Percentiles rank a stretch among this genome's conserved stretches.
phyloP scores from a whole-genome alignment of 495 filamentous ascomycete species.

The Rhizodiscina lignyota region DNA sequence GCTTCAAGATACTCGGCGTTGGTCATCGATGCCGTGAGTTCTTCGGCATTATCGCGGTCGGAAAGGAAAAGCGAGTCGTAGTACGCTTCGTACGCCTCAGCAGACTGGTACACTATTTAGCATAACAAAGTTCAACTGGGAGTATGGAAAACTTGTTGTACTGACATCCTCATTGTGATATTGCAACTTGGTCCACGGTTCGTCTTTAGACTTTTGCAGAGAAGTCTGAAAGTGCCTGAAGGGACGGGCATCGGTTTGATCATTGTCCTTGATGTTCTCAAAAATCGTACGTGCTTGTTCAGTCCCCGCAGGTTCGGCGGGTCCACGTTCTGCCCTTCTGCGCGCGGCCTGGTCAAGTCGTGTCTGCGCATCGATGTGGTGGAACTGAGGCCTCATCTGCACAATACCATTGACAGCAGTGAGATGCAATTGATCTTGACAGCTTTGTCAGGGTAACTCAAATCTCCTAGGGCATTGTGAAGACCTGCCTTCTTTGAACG shows the following conservation, averaged over 20 bases:
- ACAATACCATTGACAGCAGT: conserved; percentile 50
- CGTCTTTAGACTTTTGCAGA: conserved; percentile 40
- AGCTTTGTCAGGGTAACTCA: conserved; percentile 6
- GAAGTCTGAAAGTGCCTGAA: conserved; percentile 31
- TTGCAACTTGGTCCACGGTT: not conserved
- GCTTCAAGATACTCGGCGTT: conserved; percentile 44
- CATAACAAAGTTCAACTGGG: not conserved
- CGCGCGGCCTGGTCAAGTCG: conserved; percentile 25
- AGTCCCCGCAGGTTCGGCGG: conserved; percentile 23
- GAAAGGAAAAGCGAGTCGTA: conserved; percentile 42
- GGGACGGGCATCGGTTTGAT: conserved; percentile 35
- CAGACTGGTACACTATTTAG: conserved; percentile 21
- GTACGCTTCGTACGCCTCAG: conserved; percentile 45
- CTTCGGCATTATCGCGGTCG: conserved; percentile 28
- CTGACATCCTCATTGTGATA: conserved; percentile 28
- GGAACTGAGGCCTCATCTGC: conserved; percentile 57
- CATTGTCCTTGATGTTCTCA: conserved; percentile 46
- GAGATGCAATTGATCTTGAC: conserved; percentile 47
- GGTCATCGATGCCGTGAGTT: conserved; percentile 35
- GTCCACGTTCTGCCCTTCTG: conserved; percentile 24
- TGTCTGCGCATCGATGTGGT: conserved; percentile 53
- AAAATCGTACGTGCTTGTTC: conserved; percentile 46
- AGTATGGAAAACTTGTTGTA: not conserved
- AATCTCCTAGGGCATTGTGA: conserved; percentile 2
- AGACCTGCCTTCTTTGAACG: conserved; percentile 44